Percentiles rank a stretch among this genome's conserved stretches.
These are phyloP conservation scores for Cladosporium sp. DNA, from an alignment of 2,329 filamentous ascomycete species.

Conservation along the genomic window DNA sequence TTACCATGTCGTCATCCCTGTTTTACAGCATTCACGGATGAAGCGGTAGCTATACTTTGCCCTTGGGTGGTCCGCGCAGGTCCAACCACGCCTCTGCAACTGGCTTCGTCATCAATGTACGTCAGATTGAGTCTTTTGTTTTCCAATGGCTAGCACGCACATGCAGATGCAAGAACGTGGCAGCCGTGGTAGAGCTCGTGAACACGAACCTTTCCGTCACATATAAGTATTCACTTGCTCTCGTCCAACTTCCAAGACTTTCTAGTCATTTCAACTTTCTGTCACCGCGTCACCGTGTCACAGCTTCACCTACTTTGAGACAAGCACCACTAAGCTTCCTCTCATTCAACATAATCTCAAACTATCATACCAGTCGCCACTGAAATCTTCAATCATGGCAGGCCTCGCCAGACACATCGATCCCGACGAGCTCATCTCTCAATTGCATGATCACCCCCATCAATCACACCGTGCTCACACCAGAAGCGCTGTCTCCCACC, in stretches of 20 bases:
- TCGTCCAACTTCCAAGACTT: background rate
- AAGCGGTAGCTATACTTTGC: background rate
- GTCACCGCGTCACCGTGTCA: too few relatives aligned
- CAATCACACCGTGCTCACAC: slow-evolving; percentile 33
- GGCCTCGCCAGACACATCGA: slow-evolving; percentile 47
- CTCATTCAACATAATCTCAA: background rate
- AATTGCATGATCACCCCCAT: slow-evolving; percentile 44
- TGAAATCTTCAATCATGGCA: slow-evolving; percentile 36
- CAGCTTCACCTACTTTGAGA: background rate
- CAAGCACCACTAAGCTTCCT: background rate
- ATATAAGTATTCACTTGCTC: background rate
- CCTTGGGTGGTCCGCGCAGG: background rate
- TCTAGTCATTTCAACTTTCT: background rate
- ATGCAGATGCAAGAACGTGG: background rate
- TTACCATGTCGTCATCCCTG: background rate
- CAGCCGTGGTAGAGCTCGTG: background rate
- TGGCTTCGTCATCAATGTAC: slow-evolving; percentile 3
- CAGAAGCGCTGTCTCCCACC: slow-evolving; percentile 45
- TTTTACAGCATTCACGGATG: background rate
- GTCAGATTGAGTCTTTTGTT: background rate
- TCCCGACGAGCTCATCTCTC: slow-evolving; percentile 50
- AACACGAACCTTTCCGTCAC: background rate
- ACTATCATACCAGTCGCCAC: background rate
- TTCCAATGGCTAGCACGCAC: background rate
- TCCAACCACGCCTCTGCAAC: background rate